Evolutionary conservation across 2,329 filamentous ascomycete species (phyloP).

Genomic region (Aspergillus viridinutans): DNA sequence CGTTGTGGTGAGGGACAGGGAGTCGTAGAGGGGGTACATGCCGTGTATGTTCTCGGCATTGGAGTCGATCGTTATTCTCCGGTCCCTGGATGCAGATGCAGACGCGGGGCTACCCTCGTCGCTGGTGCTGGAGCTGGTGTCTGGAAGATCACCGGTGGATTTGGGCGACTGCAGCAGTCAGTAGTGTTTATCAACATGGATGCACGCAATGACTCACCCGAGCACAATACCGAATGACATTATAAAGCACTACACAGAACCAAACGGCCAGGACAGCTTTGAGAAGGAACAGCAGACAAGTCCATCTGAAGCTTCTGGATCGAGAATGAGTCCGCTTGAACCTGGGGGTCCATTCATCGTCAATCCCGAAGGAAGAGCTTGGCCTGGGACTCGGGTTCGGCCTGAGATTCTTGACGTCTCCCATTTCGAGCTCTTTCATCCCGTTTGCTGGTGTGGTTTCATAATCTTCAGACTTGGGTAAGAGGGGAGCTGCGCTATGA

Average conservation of each 20-base stretch:
- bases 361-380: background rate
- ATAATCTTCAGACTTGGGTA: background rate
- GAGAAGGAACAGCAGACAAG: background rate
- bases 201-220: background rate
- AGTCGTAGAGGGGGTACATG: conserved; percentile 29
- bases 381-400: background rate
- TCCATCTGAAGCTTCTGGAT: background rate
- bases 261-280: background rate
- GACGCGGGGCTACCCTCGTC: no score
- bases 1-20: conserved; percentile 27
- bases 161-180: background rate
- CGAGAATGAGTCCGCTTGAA: background rate
- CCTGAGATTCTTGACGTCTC: background rate
- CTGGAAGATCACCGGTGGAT: background rate
- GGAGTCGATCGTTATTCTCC: conserved; percentile 18
- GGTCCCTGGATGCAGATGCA: background rate
- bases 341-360: background rate
- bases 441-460: background rate
- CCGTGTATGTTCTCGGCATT: conserved; percentile 20
- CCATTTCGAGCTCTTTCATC: background rate
- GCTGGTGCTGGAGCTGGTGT: background rate
- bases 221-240: background rate
- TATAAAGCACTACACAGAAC: background rate
- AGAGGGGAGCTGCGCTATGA: background rate
- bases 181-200: background rate